These are phyloP conservation scores for Lactarius hatsudake DNA, from an alignment of 768 basidiomycete species.

Conservation along the genomic window DNA sequence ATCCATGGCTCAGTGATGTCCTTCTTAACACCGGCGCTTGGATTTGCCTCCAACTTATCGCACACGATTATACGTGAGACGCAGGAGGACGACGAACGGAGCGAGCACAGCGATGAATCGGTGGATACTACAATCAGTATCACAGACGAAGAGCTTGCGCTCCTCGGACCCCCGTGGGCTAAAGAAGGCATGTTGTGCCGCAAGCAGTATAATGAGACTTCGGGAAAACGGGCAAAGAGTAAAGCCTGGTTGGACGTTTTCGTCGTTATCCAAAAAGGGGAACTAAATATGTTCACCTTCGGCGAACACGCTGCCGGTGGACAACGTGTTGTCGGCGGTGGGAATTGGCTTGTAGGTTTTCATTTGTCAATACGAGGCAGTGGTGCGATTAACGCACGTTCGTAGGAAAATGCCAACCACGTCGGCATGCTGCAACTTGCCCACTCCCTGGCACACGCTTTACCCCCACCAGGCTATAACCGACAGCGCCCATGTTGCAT, in stretches of 20 bases:
- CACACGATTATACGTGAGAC: conserved; percentile 95
- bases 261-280: conserved; percentile 92
- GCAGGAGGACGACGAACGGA: conserved; percentile 86
- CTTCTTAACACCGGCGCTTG: conserved; percentile 82
- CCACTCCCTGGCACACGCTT: conserved; percentile 81
- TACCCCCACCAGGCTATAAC: conserved; percentile 92
- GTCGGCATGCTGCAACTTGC: conserved; percentile 83
- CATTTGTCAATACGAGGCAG: conserved; percentile 4
- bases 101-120: conserved; percentile 61
- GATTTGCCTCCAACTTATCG: conserved; percentile 93
- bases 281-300: conserved; percentile 94
- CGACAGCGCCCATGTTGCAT: conserved; percentile 91
- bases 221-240: conserved; percentile 79
- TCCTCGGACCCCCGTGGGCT: conserved; percentile 97
- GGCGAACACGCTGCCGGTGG: conserved; percentile 67
- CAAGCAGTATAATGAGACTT: conserved; percentile 90
- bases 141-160: conserved; percentile 90
- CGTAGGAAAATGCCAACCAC: conserved; percentile 77
- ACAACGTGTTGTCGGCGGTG: conserved; percentile 79
- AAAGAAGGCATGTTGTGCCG: conserved; percentile 96
- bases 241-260: conserved; percentile 95
- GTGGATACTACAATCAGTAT: conserved; percentile 77
- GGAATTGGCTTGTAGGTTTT: conserved; percentile 92
- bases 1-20: conserved; percentile 62
- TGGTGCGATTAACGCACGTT: conserved; percentile 7